Conservation (phyloP, 2,329 filamentous ascomycete genomes). For the Stemphylium beticola region DNA sequence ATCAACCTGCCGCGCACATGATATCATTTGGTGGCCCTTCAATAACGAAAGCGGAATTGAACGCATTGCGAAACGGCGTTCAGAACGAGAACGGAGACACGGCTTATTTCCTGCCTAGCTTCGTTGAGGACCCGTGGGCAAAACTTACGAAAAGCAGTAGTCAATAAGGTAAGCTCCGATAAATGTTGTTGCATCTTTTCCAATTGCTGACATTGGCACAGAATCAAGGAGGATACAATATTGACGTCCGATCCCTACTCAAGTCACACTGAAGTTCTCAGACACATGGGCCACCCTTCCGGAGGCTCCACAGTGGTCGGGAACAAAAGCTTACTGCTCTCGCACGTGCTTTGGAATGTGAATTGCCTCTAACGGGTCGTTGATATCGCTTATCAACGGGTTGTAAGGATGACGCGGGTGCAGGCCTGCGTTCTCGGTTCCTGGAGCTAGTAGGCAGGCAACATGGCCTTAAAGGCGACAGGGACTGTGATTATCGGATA, state of each 20-base stretch:
- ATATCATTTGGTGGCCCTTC: conserved; percentile 40
- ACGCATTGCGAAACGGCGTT: conserved; percentile 49
- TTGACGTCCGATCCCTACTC: neutral
- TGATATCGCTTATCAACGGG: no score
- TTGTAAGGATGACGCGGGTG: neutral
- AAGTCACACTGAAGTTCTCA: neutral
- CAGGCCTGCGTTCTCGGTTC: neutral
- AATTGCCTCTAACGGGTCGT: no score
- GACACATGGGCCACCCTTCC: no score
- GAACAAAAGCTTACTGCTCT: no score
- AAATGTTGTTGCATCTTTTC: neutral
- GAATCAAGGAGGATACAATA: neutral
- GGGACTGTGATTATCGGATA: neutral
- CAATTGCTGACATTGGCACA: neutral
- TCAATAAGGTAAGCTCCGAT: neutral
- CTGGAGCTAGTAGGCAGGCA: neutral
- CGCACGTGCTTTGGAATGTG: no score
- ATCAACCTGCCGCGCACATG: conserved; percentile 16
- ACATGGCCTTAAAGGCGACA: neutral
- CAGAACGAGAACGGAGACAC: conserved; percentile 64
- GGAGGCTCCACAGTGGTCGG: no score
- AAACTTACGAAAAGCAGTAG: conserved; percentile 10
- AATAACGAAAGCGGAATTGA: conserved; percentile 38
- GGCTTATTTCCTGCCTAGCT: conserved; percentile 72
- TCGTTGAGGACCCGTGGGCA: conserved; percentile 76